Evolutionary conservation across 78 protist genomes (phyloP).

Genomic region (Planoprotostelium fungivorum): DNA sequence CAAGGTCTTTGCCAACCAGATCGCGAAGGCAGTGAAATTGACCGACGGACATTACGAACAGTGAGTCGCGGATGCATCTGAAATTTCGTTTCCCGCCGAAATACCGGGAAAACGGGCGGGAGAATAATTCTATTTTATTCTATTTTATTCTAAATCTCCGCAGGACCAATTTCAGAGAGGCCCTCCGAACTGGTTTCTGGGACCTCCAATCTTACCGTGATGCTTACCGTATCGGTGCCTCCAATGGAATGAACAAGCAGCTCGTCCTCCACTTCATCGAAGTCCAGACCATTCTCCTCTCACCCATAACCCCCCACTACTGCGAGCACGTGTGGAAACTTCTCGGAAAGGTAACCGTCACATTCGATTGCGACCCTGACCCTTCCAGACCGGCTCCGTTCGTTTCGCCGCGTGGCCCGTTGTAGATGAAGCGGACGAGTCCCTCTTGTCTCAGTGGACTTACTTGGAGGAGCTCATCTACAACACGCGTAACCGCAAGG

Average conservation of each 20-base stretch:
- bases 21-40: slow-evolving; percentile 35
- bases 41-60: slow-evolving; percentile 57
- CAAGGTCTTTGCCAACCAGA: slow-evolving; percentile 61
- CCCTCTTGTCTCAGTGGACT: slow-evolving; percentile 24
- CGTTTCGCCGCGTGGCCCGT: slow-evolving; percentile 45
- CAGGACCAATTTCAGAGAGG: slow-evolving; percentile 84
- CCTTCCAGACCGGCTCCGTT: slow-evolving; percentile 22
- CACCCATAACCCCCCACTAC: slow-evolving; percentile 96
- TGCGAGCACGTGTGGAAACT: slow-evolving; percentile 85
- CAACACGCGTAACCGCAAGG: slow-evolving; percentile 17
- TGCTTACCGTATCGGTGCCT: slow-evolving; percentile 63
- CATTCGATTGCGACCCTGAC: not conserved
- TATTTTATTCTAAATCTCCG: not conserved
- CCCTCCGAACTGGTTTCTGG: slow-evolving; percentile 76
- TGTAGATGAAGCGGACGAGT: slow-evolving; percentile 24
- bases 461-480: slow-evolving; percentile 25
- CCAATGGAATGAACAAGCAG: slow-evolving; percentile 41
- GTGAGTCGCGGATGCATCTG: too few relatives aligned
- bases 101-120: too few relatives aligned
- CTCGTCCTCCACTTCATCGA: slow-evolving; percentile 73
- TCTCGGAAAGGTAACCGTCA: slow-evolving; percentile 42
- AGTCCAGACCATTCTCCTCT: slow-evolving; percentile 74
- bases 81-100: too few relatives aligned
- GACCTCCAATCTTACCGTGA: slow-evolving; percentile 80
- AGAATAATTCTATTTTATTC: not conserved